Evolutionary conservation across 2,329 filamentous ascomycete species (phyloP).

Genomic region (Ophiostoma ips): DNA sequence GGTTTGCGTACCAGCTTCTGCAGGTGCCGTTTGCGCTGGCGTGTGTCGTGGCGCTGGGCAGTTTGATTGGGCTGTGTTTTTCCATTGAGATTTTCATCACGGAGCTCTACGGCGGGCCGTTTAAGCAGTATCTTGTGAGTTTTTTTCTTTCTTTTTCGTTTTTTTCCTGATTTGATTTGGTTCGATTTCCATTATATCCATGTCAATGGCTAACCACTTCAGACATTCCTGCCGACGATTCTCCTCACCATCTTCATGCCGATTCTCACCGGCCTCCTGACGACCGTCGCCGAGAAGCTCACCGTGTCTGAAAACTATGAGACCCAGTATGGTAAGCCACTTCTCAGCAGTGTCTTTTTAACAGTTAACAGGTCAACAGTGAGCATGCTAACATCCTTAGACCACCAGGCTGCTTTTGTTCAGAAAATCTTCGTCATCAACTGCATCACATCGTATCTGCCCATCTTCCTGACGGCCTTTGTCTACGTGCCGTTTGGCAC

Average conservation of each 20-base stretch:
- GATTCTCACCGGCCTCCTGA: slow-evolving; percentile 61
- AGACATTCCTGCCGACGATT: slow-evolving; percentile 79
- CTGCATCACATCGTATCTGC: slow-evolving; percentile 69
- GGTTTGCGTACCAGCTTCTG: slow-evolving; percentile 62
- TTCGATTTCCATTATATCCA: no score
- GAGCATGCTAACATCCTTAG: slow-evolving; percentile 22
- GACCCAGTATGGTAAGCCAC: slow-evolving; percentile 55
- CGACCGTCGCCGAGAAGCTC: slow-evolving; percentile 58
- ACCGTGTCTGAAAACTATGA: slow-evolving; percentile 87
- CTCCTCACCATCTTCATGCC: slow-evolving; percentile 75
- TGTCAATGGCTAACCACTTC: neutral
- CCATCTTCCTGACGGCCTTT: slow-evolving; percentile 63
- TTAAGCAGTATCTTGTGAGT: slow-evolving; percentile 69
- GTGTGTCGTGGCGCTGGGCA: slow-evolving; percentile 59
- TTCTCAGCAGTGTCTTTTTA: no score
- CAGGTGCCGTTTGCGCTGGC: slow-evolving; percentile 74
- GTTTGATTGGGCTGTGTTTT: slow-evolving; percentile 75
- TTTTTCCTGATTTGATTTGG: no score
- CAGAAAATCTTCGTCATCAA: slow-evolving; percentile 86
- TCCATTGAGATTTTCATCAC: slow-evolving; percentile 92
- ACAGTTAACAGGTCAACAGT: no score
- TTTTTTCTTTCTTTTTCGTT: neutral
- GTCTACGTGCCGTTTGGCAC: slow-evolving; percentile 75
- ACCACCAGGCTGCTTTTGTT: slow-evolving; percentile 70
- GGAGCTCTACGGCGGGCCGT: slow-evolving; percentile 79